These are phyloP conservation scores for Sporothrix protearum DNA, from an alignment of 2,329 filamentous ascomycete genomes.

Conservation along the genomic window DNA sequence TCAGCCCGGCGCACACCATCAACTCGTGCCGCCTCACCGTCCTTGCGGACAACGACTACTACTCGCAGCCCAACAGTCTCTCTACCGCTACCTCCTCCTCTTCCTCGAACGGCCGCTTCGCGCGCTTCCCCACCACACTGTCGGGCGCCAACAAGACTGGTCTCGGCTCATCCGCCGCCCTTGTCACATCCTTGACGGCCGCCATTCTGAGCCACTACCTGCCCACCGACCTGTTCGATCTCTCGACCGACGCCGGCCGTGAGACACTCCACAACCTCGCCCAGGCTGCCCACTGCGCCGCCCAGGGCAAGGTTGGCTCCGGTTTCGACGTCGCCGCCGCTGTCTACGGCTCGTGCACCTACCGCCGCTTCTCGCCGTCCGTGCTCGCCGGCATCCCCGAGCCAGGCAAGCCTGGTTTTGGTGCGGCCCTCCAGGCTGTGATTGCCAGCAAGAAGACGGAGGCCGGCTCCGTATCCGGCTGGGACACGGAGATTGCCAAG, in stretches of 20 bases:
- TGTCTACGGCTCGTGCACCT: slow-evolving; percentile 85
- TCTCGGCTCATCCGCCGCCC: slow-evolving; percentile 86
- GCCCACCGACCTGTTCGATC: slow-evolving; percentile 52
- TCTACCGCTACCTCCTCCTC: slow-evolving; percentile 23
- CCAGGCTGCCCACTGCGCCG: slow-evolving; percentile 89
- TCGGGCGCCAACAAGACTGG: slow-evolving; percentile 88
- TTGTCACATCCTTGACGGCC: slow-evolving; percentile 83
- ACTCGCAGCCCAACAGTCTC: slow-evolving; percentile 62
- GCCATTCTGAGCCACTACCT: slow-evolving; percentile 75
- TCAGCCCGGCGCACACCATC: slow-evolving; percentile 49
- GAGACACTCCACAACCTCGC: slow-evolving; percentile 82
- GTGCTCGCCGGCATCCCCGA: slow-evolving; percentile 67
- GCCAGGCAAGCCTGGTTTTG: slow-evolving; percentile 64
- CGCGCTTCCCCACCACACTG: slow-evolving; percentile 72
- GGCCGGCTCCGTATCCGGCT: slow-evolving; percentile 46
- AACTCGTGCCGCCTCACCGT: slow-evolving; percentile 74
- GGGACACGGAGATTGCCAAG: slow-evolving; percentile 77
- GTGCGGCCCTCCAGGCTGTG: slow-evolving; percentile 57
- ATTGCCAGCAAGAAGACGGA: slow-evolving; percentile 55
- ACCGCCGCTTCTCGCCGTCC: slow-evolving; percentile 84
- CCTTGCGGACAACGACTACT: slow-evolving; percentile 94
- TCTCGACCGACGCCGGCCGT: slow-evolving; percentile 52
- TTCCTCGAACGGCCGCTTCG: slow-evolving; percentile 56
- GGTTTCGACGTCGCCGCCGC: slow-evolving; percentile 94
- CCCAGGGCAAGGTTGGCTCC: slow-evolving; percentile 92